Base-by-base conservation (phyloP, 805 yeast species). In the Metschnikowia reukaufii region DNA sequence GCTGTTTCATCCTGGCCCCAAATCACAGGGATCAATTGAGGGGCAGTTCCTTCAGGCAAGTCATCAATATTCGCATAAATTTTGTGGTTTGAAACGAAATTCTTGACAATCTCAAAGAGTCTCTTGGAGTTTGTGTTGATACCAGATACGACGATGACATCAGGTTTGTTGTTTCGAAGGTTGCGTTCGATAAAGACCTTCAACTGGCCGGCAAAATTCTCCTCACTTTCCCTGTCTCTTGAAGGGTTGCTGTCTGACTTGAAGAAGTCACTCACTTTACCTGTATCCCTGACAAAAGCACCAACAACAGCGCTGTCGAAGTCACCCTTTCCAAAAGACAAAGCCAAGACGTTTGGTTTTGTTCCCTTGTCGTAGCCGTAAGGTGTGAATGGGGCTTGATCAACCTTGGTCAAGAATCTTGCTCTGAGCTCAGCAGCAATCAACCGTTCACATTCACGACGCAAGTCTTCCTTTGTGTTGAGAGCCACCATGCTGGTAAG, bases 1-100 rank as follows among this genome's bases (percentile, higher is more conserved):
- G 98, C 97, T 25, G 95, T 88, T 64, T 94, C 98, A 64, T 92
- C 97, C 56, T 85, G 87, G 36, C 87, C 96, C 82, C 89, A 92
- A 13, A 90, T 69, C 4, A 89, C 79, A 33, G 82, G 84, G 32
- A 87, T 60, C 8, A 79, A 73, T 8, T 86, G 85, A n/a, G 80
- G 67, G 19, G 64, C 67, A 39, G 70, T 70, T 20, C 58, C 65
- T 18, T 71, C 55, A 19, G 60, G 50, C 30, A 74, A 71, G 17
- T 66, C 75, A 33, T 81, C 83, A 32, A 72, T 73, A 43, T 73
- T 79, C 29, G 77, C 82, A 4, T 72, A 64, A 23, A 86, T 67
- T 42, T 76, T 75, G 53, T 86, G 77, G 35, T 68, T 71, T 39
- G 77, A 78, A 10, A 89, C 75, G 33, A 86, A 77, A 29, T 77